Percentiles rank a stretch among this genome's conserved stretches.
Conservation (phyloP, 306 rosid genomes). For the Luffa aegyptiaca region DNA sequence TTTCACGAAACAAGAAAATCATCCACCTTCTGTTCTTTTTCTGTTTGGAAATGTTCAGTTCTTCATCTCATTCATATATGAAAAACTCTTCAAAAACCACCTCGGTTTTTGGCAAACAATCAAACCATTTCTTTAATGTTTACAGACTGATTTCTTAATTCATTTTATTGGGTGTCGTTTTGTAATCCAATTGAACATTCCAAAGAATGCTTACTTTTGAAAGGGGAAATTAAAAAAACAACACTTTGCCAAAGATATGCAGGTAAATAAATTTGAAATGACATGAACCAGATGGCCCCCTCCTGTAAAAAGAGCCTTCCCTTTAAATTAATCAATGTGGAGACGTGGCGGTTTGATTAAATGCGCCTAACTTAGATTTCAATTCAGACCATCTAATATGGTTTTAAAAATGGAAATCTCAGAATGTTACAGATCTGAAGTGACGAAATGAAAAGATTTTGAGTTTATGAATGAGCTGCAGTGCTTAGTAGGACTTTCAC, state of each 20-base stretch:
- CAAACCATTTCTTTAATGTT: background rate
- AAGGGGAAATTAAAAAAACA: background rate
- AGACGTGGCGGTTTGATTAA: background rate
- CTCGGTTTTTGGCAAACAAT: background rate
- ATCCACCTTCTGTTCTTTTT: background rate
- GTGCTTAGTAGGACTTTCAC: slow-evolving; percentile 1
- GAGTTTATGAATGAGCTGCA: background rate
- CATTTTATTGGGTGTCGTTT: background rate
- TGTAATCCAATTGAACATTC: background rate
- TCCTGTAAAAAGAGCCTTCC: background rate
- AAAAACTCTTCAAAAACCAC: background rate
- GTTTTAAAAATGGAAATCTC: background rate
- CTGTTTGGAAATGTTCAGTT: background rate
- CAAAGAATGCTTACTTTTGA: background rate
- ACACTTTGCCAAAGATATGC: background rate
- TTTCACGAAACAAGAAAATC: background rate
- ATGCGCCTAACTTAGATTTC: slow-evolving; percentile 3
- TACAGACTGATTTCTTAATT: background rate
- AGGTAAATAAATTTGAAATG: background rate
- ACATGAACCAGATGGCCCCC: background rate
- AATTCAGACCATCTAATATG: background rate
- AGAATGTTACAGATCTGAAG: background rate
- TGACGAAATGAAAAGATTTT: background rate
- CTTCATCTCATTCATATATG: background rate
- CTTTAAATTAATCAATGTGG: background rate